Evolutionary conservation across 352 stramenopile species (phyloP), one percentile per base, ranked within the genome.

Genomic region (Pythium monospermum): DNA sequence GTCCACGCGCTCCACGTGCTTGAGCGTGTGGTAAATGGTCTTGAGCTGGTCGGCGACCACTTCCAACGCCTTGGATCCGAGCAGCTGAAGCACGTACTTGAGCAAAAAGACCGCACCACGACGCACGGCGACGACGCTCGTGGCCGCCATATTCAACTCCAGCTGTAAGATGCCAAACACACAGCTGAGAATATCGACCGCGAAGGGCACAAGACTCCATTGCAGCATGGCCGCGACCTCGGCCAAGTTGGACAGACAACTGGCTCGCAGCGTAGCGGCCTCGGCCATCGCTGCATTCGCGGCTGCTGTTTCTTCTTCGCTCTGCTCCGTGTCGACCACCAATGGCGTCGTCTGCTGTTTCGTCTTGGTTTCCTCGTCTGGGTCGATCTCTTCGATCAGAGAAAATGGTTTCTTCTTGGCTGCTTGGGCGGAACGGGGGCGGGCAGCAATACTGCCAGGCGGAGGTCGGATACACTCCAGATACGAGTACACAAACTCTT

Each of bases 161-260:
- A 88, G 48, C 45, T 94, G 72, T 19, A 94, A 51, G 26, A 94
- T 71, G n/a, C 81, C 83, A 50, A 84, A 83, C 23, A 86, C 77
- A 41, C 79, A 91, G 35, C 68, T 85, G 42, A 94, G 50, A n/a
- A 94, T 68, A 40, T 94, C 79, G 28, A 70, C 41, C 10, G 85
- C 50, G 60, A 85, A 94, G 15, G 76, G 79, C 28, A 83, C 72
- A 1, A 94, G 60, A 16, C 70, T 66, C 76, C 77, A 94, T 40
- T 84, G 70, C 10, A 94, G 62, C 38, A 91, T 53, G 6, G 69
- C 77, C 21, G 74, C 86, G 13, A 94, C 76, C 36, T 94, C 81
- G n/a, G 83, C 83, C 13, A 94, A 61, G 42, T 94, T 94, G n/a
- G 83, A 94, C 30, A 94, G 48, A 57, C 81, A 94, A 42, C 83